These are phyloP conservation scores for Plantago elongata DNA, from an alignment of 257 asterid species.

Conservation along the genomic window DNA sequence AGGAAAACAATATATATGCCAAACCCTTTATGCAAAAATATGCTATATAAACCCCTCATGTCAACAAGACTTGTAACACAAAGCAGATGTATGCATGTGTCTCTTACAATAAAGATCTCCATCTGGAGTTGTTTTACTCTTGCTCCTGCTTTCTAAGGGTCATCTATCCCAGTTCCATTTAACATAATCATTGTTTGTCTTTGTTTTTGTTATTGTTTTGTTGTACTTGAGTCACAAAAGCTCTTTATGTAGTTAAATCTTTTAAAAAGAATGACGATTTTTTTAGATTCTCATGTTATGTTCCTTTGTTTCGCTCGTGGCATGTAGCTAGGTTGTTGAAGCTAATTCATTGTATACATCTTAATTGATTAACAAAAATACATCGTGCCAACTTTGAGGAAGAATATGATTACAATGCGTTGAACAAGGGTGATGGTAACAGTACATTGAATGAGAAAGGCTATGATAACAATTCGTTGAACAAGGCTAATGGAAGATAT, in stretches of 20 bases:
- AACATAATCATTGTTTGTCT: neutral
- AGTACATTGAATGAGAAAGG: too few species aligned
- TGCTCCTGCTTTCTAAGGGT: slow-evolving; percentile 1
- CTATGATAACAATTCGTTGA: too few species aligned
- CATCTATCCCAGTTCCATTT: neutral
- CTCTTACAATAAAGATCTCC: neutral
- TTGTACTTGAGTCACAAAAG: too few species aligned
- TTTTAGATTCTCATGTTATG: neutral
- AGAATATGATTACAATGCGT: neutral
- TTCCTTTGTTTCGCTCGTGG: neutral
- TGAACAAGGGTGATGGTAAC: neutral
- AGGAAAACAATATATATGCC: too few species aligned
- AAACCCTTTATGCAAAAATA: neutral
- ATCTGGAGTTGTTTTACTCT: neutral
- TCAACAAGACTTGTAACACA: too few species aligned
- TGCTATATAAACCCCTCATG: neutral
- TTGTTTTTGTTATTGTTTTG: too few species aligned
- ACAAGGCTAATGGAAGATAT: too few species aligned
- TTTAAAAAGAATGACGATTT: neutral
- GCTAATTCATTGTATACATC: neutral
- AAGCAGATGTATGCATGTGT: neutral
- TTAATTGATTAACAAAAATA: neutral
- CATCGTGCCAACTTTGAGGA: neutral
- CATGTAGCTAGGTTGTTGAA: neutral
- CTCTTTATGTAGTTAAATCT: too few species aligned